Evolutionary conservation across 2,329 filamentous ascomycete species (phyloP).

Genomic region (Curvularia verruculosa): DNA sequence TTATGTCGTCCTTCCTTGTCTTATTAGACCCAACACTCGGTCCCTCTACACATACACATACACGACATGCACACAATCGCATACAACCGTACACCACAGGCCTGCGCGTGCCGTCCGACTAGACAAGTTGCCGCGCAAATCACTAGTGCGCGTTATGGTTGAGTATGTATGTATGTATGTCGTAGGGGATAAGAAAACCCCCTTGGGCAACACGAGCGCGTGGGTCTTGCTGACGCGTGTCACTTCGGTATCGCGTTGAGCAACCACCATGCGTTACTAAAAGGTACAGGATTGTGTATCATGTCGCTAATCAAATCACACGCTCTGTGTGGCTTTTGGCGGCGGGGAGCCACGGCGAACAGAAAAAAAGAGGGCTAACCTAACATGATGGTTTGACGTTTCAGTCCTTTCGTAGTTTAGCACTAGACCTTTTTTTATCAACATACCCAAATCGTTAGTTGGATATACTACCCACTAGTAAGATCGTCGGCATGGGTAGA

Average conservation of each 20-base stretch:
- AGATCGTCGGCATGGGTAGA: conserved; percentile 1
- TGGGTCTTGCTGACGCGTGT: conserved; percentile 1
- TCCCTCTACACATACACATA: not conserved
- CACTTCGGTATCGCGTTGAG: not conserved
- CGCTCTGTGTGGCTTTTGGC: not conserved
- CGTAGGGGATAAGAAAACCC: not conserved
- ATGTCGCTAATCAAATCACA: not conserved
- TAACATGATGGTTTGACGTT: too few relatives aligned
- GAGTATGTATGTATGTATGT: not conserved
- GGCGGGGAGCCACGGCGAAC: not conserved
- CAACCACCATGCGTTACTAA: too few relatives aligned
- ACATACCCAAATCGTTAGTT: not conserved
- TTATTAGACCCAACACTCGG: not conserved
- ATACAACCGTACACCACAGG: not conserved
- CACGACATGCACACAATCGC: not conserved
- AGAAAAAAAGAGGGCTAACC: not conserved
- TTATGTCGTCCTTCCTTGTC: not conserved
- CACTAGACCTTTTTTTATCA: not conserved
- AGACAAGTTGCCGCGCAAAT: not conserved
- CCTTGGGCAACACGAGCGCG: not conserved
- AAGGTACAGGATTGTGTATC: not conserved
- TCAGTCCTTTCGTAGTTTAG: not conserved
- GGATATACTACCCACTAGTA: not conserved
- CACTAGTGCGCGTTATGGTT: not conserved
- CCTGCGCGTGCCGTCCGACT: not conserved